phyloP scores from a whole-genome alignment of 140 eudicot genomes.

The Senecio squalidus region DNA sequence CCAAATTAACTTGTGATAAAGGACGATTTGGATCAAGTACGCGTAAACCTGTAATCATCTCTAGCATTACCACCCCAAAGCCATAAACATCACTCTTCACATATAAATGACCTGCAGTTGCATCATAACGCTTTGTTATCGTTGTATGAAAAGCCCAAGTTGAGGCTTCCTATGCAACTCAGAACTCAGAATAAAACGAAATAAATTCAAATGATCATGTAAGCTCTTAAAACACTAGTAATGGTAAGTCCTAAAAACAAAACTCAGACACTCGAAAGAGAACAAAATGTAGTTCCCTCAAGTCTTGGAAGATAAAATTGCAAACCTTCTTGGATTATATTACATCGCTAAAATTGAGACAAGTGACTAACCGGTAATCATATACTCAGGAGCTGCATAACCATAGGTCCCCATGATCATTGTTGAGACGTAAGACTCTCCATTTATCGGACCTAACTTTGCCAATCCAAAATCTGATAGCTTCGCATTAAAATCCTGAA shows the following conservation, averaged over 20 bases:
- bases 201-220: too few relatives aligned
- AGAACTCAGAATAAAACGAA: too few relatives aligned
- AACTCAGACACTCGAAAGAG: too few relatives aligned
- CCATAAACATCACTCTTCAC: conserved; percentile 4
- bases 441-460: conserved; percentile 22
- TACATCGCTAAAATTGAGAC: not conserved
- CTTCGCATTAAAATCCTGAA: conserved; percentile 20
- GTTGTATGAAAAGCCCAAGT: too few relatives aligned
- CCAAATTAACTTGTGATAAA: not conserved
- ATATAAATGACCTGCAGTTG: not conserved
- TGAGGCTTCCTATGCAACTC: too few relatives aligned
- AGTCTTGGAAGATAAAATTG: too few relatives aligned
- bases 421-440: conserved; percentile 27
- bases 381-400: conserved; percentile 38
- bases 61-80: conserved; percentile 19
- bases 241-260: too few relatives aligned
- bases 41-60: conserved; percentile 12
- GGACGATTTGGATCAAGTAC: not conserved
- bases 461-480: conserved; percentile 37
- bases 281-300: too few relatives aligned
- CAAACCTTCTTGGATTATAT: too few relatives aligned
- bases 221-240: too few relatives aligned
- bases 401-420: conserved; percentile 26
- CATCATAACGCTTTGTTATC: not conserved
- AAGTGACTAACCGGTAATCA: conserved; percentile 7